Conservation (phyloP, 208 protist genomes). For the Leishmania mexicana region DNA sequence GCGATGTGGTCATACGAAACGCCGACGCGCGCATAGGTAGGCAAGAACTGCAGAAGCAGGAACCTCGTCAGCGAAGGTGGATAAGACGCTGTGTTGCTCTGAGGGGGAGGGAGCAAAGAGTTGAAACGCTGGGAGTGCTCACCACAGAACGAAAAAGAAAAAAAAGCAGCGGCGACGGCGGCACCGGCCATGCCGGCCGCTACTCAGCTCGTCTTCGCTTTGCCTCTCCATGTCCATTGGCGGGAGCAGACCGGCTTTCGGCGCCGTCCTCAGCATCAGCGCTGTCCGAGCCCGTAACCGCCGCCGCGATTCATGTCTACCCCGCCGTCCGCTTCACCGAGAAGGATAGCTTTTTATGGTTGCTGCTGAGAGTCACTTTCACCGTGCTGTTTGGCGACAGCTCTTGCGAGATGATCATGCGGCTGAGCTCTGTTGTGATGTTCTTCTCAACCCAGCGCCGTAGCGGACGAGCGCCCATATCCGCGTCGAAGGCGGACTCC, state of each 20-base stretch:
- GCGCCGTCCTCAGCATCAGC: neutral
- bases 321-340: conserved; percentile 51
- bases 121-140: neutral
- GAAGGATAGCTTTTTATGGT: conserved; percentile 53
- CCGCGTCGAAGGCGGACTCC: conserved; percentile 68
- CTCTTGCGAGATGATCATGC: conserved; percentile 84
- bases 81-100: neutral
- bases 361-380: conserved; percentile 44
- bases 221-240: neutral
- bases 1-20: neutral
- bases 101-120: neutral
- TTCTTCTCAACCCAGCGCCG: conserved; percentile 89
- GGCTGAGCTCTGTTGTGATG: conserved; percentile 88
- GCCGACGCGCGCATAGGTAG: neutral
- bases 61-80: neutral
- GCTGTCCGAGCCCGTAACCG: neutral
- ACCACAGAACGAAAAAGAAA: too few species aligned
- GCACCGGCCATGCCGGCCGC: neutral
- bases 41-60: neutral
- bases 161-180: neutral
- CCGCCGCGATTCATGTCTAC: neutral
- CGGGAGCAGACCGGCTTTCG: neutral
- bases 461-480: conserved; percentile 92
- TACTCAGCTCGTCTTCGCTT: neutral
- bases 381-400: conserved; percentile 77